Conservation (phyloP, 2,329 filamentous ascomycete species). For the Eutypella sp. region DNA sequence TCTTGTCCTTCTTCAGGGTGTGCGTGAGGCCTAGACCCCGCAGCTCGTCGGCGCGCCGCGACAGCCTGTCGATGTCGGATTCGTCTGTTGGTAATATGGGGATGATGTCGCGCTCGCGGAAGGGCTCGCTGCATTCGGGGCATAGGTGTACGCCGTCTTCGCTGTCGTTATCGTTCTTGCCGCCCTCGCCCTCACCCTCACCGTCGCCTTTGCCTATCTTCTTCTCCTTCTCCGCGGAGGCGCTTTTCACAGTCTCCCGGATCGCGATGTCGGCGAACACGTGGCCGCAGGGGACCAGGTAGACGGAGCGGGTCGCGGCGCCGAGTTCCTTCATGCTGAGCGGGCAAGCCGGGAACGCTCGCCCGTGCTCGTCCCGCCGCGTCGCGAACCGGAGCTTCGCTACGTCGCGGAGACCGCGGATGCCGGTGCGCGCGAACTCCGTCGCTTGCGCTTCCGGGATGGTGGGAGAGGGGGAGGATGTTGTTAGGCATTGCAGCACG, state of each 20-base stretch:
- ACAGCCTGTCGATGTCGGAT: constrained; percentile 64
- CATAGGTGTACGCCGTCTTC: constrained; percentile 50
- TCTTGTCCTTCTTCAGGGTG: constrained; percentile 76
- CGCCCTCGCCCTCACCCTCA: not conserved
- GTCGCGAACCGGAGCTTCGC: constrained; percentile 66
- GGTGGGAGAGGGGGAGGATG: constrained; percentile 47
- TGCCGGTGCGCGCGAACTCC: too few species aligned
- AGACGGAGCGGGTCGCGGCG: constrained; percentile 72
- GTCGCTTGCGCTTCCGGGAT: constrained; percentile 30
- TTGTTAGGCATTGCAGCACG: constrained; percentile 59
- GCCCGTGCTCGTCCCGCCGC: constrained; percentile 34
- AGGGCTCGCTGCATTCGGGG: constrained; percentile 70
- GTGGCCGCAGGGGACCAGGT: constrained; percentile 91
- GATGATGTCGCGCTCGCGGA: constrained; percentile 72
- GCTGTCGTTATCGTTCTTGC: constrained; percentile 21
- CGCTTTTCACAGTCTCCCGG: constrained; percentile 57
- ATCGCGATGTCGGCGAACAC: constrained; percentile 86
- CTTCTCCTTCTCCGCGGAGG: constrained; percentile 4
- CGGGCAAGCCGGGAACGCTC: constrained; percentile 72
- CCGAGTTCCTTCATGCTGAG: constrained; percentile 84
- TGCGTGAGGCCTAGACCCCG: constrained; percentile 72
- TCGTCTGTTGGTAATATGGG: constrained; percentile 69
- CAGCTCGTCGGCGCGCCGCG: constrained; percentile 63
- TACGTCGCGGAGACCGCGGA: constrained; percentile 40
- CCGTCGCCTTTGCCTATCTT: not conserved